Base-by-base conservation (phyloP, 163 green algal genomes). In the Prototheca cutis region DNA sequence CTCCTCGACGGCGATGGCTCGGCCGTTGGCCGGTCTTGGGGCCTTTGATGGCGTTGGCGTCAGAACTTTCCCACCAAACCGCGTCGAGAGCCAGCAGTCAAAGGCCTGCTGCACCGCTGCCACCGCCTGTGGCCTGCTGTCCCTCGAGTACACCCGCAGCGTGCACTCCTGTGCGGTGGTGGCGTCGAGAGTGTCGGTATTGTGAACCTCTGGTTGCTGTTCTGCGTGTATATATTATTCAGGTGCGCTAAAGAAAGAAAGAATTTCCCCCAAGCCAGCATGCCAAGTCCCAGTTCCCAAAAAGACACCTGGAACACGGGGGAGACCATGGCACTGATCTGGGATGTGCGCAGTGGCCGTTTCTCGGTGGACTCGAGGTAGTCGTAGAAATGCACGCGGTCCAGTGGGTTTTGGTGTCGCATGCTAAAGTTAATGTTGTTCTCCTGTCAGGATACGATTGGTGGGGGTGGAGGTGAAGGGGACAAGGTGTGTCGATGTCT, bases 311-410 rank as follows among this genome's bases (percentile, higher is more conserved):
- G 62, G 62, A 76, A 78, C 15, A 40, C 45, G 13, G 67, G 45
- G 5, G 70, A 52, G 7, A 74, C 40, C 72, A 82, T 77, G 48
- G 28, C 40, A n/a, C 56, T 70, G 55, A 80, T 74, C 32, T 76
- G 61, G 34, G 71, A 60, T 6, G 65, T 55, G 5, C 54, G 55
- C 45, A 82, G 61, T 56, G 58, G 48, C 57, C 68, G 65, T 55
- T 77, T 79, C 29, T 76, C 29, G 3, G 36, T 67, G 27, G 47
- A 60, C 53, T 71, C 57, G 27, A 78, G 62, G 25, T 64, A 42
- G 47, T 81, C 63, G 62, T 76, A 84, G 55, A 84, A 84, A 51
- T 66, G 58, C 18, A 81, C 73, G 33, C 63, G 40, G 55, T 84
- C 76, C 48, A 84, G 60, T 0, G 76, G 76, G 40, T 84, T 84